Evolutionary conservation across 2,329 filamentous ascomycete species (phyloP).

Genomic region (Hymenoscyphus salicellus): DNA sequence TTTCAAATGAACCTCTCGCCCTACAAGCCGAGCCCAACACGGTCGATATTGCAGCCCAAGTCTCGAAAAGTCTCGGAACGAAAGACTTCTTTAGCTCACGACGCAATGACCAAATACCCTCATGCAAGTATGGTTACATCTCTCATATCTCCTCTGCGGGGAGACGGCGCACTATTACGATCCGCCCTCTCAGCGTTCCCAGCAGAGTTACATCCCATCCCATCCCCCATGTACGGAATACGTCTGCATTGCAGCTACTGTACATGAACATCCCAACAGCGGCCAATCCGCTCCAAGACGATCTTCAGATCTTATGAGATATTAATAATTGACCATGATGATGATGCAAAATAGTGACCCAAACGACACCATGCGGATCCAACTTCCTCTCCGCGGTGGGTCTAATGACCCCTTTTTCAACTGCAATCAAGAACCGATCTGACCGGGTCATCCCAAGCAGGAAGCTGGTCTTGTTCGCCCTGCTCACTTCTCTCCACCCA

Average conservation of each 20-base stretch:
- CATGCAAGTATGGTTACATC: background rate
- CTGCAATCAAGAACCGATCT: slow-evolving; percentile 1
- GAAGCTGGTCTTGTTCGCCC: background rate
- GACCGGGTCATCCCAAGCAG: slow-evolving; percentile 6
- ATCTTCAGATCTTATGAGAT: background rate
- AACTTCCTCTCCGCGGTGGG: slow-evolving; percentile 2
- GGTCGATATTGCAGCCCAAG: background rate
- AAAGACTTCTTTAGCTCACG: background rate
- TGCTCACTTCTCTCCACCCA: slow-evolving; percentile 1
- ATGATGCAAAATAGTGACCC: background rate
- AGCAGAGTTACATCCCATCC: background rate
- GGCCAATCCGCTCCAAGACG: background rate
- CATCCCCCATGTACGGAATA: background rate
- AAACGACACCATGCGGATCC: background rate
- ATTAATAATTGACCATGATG: background rate
- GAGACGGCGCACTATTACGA: background rate
- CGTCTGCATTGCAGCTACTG: background rate
- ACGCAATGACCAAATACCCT: background rate
- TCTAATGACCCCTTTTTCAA: background rate
- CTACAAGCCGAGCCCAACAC: background rate
- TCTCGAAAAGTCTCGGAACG: background rate
- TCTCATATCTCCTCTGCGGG: background rate
- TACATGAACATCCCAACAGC: background rate
- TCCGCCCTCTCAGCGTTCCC: too few species aligned
- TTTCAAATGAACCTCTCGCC: background rate